Conservation (phyloP, 2,329 filamentous ascomycete species). For the Calonectria pseudoreteaudii region DNA sequence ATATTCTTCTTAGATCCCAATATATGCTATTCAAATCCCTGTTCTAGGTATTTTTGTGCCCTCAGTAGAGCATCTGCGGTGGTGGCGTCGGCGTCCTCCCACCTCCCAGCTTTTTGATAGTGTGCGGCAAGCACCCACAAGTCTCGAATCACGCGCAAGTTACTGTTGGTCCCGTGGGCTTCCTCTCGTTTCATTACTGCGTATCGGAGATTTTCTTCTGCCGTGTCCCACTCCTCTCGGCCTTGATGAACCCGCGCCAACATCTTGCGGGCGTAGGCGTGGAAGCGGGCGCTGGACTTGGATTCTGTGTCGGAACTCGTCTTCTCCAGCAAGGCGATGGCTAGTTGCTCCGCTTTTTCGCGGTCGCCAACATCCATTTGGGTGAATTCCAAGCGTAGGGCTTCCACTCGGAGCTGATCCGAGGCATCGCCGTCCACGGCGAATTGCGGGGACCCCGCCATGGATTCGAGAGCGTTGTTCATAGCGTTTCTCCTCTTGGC, state of each 20-base stretch:
- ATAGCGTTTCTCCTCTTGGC: slow-evolving; percentile 44
- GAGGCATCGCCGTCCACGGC: slow-evolving; percentile 28
- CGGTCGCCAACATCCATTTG: slow-evolving; percentile 52
- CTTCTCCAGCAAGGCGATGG: slow-evolving; percentile 42
- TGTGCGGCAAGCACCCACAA: slow-evolving; percentile 53
- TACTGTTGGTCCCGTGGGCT: slow-evolving; percentile 49
- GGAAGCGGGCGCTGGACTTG: slow-evolving; percentile 49
- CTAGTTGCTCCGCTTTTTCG: slow-evolving; percentile 47
- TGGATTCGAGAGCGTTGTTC: slow-evolving; percentile 44
- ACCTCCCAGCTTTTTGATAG: slow-evolving; percentile 46
- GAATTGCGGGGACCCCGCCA: slow-evolving; percentile 32
- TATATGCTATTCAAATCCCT: slow-evolving; percentile 31
- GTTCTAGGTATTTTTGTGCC: slow-evolving; percentile 46
- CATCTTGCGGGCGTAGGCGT: slow-evolving; percentile 54
- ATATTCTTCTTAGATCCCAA: not conserved
- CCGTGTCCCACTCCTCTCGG: slow-evolving; percentile 46
- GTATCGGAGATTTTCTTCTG: slow-evolving; percentile 48
- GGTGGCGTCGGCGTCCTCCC: slow-evolving; percentile 42
- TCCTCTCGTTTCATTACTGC: slow-evolving; percentile 50
- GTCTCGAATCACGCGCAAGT: slow-evolving; percentile 52
- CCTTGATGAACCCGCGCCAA: slow-evolving; percentile 50
- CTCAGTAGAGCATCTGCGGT: slow-evolving; percentile 48
- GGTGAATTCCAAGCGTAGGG: slow-evolving; percentile 51
- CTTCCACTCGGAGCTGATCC: slow-evolving; percentile 47
- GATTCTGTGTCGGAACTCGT: slow-evolving; percentile 38